Percentiles rank a stretch among this genome's conserved stretches.
These are phyloP conservation scores for Inga leiocalycina DNA, from an alignment of 306 rosid genomes.

Conservation along the genomic window DNA sequence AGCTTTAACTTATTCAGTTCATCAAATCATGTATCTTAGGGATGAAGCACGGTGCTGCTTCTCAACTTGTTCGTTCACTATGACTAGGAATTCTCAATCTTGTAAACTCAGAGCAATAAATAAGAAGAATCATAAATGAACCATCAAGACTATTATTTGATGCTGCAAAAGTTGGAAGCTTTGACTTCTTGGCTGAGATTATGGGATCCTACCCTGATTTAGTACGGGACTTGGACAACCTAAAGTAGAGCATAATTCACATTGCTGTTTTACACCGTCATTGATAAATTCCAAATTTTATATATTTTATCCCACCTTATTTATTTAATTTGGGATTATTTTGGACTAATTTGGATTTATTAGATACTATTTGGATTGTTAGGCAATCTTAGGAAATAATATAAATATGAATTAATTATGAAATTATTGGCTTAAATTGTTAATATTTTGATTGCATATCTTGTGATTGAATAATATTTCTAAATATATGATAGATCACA, in stretches of 20 bases:
- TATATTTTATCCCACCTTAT: no score
- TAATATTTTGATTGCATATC: no score
- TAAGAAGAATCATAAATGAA: not conserved
- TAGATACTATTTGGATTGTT: no score
- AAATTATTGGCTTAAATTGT: no score
- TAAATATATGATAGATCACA: no score
- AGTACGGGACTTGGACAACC: conserved; percentile 25
- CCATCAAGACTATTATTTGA: conserved; percentile 28
- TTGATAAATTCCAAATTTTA: no score
- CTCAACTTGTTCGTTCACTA: not conserved
- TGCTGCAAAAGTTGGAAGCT: conserved; percentile 43
- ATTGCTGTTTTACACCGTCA: conserved; percentile 38
- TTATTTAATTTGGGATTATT: no score
- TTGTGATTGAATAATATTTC: no score
- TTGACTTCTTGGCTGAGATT: conserved; percentile 42
- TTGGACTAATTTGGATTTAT: no score
- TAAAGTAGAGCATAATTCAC: conserved; percentile 31
- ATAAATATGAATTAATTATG: no score
- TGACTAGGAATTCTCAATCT: not conserved
- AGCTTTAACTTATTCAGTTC: not conserved
- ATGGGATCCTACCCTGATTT: conserved; percentile 20
- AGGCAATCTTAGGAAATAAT: no score
- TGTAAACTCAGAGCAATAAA: not conserved
- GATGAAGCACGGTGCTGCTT: not conserved
- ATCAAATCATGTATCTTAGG: not conserved